Conservation (phyloP, 2,329 filamentous ascomycete species). For the Exophiala bonariae region DNA sequence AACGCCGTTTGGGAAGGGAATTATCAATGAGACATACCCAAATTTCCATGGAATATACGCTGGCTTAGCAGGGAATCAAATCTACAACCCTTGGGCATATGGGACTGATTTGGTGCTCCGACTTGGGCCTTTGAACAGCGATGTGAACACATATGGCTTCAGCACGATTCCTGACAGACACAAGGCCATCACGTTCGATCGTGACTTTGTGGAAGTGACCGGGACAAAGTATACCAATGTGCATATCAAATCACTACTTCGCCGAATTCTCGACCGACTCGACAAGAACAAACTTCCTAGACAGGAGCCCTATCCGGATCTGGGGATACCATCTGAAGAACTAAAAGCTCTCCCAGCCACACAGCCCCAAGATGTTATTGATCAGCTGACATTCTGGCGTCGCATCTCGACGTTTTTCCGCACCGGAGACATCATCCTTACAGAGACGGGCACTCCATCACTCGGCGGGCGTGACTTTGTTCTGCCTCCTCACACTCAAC, state of each 20-base stretch:
- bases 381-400: conserved; percentile 60
- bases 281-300: conserved; percentile 40
- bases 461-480: conserved; percentile 54
- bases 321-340: conserved; percentile 49
- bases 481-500: conserved; percentile 49
- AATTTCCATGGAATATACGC: conserved; percentile 54
- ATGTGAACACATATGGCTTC: conserved; percentile 44
- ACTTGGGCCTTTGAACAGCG: conserved; percentile 49
- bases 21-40: conserved; percentile 48
- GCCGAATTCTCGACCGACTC: conserved; percentile 63
- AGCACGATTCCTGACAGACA: conserved; percentile 31
- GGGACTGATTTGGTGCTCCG: conserved; percentile 47
- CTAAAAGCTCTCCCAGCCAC: conserved; percentile 48
- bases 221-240: conserved; percentile 76
- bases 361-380: conserved; percentile 51
- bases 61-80: conserved; percentile 42
- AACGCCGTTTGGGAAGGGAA: conserved; percentile 51
- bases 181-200: conserved; percentile 75
- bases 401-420: conserved; percentile 58
- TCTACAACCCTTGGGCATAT: conserved; percentile 40
- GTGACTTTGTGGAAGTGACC: conserved; percentile 68
- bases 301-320: conserved; percentile 32
- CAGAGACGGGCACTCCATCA: conserved; percentile 61
- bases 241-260: conserved; percentile 74
- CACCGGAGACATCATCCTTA: conserved; percentile 56